phyloP scores from a whole-genome alignment of 208 protist species.

The Trypanosoma scelopori region DNA sequence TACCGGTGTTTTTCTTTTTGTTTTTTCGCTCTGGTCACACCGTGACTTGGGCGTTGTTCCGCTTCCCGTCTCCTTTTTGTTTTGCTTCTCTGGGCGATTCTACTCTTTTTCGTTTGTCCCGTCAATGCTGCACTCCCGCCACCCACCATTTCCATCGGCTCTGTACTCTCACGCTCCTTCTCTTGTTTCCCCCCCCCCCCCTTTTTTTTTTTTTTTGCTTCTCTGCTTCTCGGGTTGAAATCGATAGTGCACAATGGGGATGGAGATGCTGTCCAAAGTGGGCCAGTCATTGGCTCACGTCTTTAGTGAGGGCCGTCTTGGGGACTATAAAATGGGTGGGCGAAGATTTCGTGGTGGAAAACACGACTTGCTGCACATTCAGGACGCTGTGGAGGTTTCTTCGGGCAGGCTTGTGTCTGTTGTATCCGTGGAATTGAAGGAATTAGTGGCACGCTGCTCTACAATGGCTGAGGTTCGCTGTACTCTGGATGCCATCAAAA shows the following conservation, averaged over 20 bases:
- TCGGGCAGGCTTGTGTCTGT: constrained; percentile 46
- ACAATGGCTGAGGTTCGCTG: constrained; percentile 24
- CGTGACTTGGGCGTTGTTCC: too few relatives aligned
- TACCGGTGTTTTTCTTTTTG: too few relatives aligned
- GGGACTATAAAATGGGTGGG: constrained; percentile 35
- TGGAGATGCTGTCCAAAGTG: constrained; percentile 40
- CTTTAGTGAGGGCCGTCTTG: constrained; percentile 35
- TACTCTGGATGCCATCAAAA: constrained; percentile 31
- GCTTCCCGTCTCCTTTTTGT: too few relatives aligned
- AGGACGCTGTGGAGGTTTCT: constrained; percentile 38
- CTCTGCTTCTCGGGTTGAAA: background rate
- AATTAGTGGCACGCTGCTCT: constrained; percentile 31
- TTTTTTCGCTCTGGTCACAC: too few relatives aligned
- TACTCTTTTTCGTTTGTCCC: background rate
- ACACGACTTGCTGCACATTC: constrained; percentile 37
- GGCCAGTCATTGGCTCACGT: constrained; percentile 37
- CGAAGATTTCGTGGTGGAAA: constrained; percentile 32
- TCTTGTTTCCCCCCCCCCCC: too few relatives aligned
- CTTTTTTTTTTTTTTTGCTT: constrained; percentile 7
- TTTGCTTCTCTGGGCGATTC: constrained; percentile 1
- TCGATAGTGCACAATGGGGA: constrained; percentile 1
- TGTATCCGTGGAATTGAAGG: constrained; percentile 36
- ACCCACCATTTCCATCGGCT: background rate
- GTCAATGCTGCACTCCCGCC: too few relatives aligned
- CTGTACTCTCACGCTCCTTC: background rate